These are phyloP conservation scores for Schoenoplectus tabernaemontani DNA, from an alignment of 202 grass and related monocot genomes.

Conservation along the genomic window DNA sequence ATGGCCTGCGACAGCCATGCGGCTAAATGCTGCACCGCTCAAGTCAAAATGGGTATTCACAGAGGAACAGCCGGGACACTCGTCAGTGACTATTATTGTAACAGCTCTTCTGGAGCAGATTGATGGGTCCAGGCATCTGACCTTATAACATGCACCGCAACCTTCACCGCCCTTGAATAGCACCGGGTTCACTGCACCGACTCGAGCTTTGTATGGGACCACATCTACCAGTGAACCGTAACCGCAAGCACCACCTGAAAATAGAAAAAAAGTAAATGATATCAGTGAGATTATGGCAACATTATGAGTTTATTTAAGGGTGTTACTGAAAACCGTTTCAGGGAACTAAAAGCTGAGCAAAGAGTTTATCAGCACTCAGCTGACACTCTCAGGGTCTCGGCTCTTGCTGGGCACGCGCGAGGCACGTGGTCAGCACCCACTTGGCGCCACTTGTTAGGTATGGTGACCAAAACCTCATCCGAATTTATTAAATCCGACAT, in stretches of 20 bases:
- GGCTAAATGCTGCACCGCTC: slow-evolving; percentile 81
- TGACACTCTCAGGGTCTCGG: slow-evolving; percentile 7
- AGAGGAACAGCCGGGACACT: slow-evolving; percentile 74
- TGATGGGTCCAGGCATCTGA: slow-evolving; percentile 62
- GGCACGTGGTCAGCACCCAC: neutral
- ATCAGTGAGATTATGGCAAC: neutral
- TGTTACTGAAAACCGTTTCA: neutral
- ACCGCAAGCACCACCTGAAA: slow-evolving; percentile 80
- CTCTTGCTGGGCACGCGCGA: neutral
- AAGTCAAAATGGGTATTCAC: slow-evolving; percentile 87
- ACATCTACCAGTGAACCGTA: slow-evolving; percentile 95
- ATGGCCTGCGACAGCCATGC: slow-evolving; percentile 68
- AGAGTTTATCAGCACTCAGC: neutral
- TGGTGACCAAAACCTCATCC: neutral
- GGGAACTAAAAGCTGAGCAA: neutral
- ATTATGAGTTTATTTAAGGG: neutral
- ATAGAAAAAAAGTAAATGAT: neutral
- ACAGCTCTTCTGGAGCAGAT: slow-evolving; percentile 90
- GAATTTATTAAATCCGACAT: neutral
- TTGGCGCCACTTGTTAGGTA: neutral
- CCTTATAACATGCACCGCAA: slow-evolving; percentile 96
- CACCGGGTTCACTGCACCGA: slow-evolving; percentile 83
- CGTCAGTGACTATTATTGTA: slow-evolving; percentile 85
- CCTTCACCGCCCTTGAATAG: slow-evolving; percentile 94
- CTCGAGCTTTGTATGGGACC: slow-evolving; percentile 71